Evolutionary conservation across 2,329 filamentous ascomycete genomes (phyloP), one percentile per base, ranked within the genome.

Genomic region (Ophiosphaerella narmari): DNA sequence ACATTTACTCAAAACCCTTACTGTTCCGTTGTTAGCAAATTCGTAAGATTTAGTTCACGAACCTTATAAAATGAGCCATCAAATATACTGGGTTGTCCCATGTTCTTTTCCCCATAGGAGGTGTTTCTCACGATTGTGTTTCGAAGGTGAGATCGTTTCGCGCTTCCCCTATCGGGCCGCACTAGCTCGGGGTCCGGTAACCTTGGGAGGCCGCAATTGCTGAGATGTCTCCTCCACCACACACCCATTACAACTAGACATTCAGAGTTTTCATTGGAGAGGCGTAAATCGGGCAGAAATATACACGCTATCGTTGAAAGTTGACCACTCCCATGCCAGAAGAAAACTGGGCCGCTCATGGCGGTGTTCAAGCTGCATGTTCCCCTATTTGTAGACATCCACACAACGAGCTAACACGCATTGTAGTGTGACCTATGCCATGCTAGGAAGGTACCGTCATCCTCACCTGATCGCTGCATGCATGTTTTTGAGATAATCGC

Each of bases 291-390:
- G n/a, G 7, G 13, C 21, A n/a, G 14, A 23, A 18, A 41, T 41
- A 21, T 37, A 29, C 11, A 12, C 33, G 7, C 26, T 7, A 29
- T 13, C 2, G 14, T 23, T 6, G 2, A 33, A 7, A 18, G 14
- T 16, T 12, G 9, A 7, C 31, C n/a, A 8, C 18, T 8, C n/a
- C 7, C 9, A 70, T 70, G 67, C 56, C 67, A 7, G 67, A 70
- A 56, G 67, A 70, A 44, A 63, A 63, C 18, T 70, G 67, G 67
- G 54, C 59, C 37, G 55, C 60, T 1, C 67, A 70, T 44, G 67
- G 67, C 34, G 67, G 67, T 23, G 55, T 63, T 13, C 64, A 62
- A 52, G 67, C 67, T 8, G 55, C 55, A 45, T 12, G 44, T 38
- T 7, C n/a, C 37, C 47, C 36, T 13, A 24, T 7, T 11, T 29